Conservation (phyloP, 768 basidiomycete genomes). For the Pulveroboletus sp. region DNA sequence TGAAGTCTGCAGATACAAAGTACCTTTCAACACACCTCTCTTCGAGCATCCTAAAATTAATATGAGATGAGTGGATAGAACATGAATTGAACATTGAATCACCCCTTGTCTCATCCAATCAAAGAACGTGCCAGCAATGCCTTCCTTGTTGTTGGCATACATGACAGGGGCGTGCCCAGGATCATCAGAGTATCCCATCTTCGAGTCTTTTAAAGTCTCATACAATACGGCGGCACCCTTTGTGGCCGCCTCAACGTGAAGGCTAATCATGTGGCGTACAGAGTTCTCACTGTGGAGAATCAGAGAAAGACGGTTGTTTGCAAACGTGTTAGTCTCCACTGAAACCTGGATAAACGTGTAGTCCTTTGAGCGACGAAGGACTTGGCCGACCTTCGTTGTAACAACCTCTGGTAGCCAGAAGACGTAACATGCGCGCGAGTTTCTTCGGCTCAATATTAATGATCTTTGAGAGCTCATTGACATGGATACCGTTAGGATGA, state of each 20-base stretch:
- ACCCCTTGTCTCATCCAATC: conserved; percentile 25
- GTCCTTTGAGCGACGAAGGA: not conserved
- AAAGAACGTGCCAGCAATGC: conserved; percentile 21
- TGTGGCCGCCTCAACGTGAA: conserved; percentile 16
- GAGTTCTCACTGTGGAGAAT: not conserved
- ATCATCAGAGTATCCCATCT: conserved; percentile 15
- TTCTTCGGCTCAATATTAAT: conserved; percentile 24
- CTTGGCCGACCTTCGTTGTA: conserved; percentile 31
- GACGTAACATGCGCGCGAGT: conserved; percentile 29
- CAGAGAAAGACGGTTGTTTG: conserved; percentile 31
- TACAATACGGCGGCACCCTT: conserved; percentile 14
- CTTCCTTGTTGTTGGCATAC: conserved; percentile 16
- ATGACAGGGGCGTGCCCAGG: conserved; percentile 21
- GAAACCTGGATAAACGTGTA: not conserved
- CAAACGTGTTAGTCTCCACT: conserved; percentile 32
- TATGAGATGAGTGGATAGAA: not conserved
- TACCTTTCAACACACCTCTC: conserved; percentile 15
- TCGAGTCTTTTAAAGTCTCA: conserved; percentile 28
- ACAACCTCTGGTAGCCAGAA: conserved; percentile 28
- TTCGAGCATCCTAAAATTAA: conserved; percentile 13
- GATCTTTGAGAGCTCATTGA: conserved; percentile 25
- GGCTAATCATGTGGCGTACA: conserved; percentile 7
- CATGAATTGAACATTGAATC: not conserved
- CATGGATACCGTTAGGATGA: conserved; percentile 30
- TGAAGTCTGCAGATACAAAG: not conserved